Evolutionary conservation across 2,329 filamentous ascomycete species (phyloP).

Genomic region (Teratosphaeria viscida): DNA sequence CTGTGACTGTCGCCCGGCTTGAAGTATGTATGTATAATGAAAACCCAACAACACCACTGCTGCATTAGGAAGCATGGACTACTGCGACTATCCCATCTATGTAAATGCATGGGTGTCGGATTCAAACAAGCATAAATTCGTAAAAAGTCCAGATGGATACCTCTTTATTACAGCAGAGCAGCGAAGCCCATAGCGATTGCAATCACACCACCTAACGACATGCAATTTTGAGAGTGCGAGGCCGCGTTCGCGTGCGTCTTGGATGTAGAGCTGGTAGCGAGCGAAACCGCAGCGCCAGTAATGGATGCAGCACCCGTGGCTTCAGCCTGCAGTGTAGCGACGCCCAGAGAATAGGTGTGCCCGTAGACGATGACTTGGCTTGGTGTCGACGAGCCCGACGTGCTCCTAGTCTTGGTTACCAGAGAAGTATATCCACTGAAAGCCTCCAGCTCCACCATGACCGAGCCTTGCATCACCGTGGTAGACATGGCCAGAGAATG

Average conservation of each 20-base stretch:
- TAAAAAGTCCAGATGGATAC: neutral
- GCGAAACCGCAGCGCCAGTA: neutral
- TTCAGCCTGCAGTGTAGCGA: conserved; percentile 3
- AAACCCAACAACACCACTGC: neutral
- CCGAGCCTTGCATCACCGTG: conserved; percentile 4
- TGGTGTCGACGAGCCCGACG: neutral
- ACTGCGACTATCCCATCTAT: neutral
- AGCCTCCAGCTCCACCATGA: conserved; percentile 3
- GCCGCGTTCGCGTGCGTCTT: neutral
- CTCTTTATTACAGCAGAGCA: neutral
- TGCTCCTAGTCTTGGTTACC: neutral
- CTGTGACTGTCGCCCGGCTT: neutral
- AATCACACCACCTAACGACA: neutral
- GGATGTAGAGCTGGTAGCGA: neutral
- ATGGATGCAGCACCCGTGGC: neutral
- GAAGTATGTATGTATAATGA: neutral
- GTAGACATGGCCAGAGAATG: conserved; percentile 5
- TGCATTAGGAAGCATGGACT: neutral
- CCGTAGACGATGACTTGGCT: conserved; percentile 3
- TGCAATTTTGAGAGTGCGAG: neutral
- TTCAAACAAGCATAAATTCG: neutral
- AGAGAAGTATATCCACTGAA: conserved; percentile 5
- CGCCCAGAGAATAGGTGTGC: conserved; percentile 4
- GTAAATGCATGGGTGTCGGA: neutral
- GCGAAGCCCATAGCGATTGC: neutral